A percentile compares a stretch with the other conserved stretches of the same genome.
These are phyloP conservation scores for Peniophora sp. DNA, from an alignment of 1,284 basidiomycete species.

Conservation along the genomic window DNA sequence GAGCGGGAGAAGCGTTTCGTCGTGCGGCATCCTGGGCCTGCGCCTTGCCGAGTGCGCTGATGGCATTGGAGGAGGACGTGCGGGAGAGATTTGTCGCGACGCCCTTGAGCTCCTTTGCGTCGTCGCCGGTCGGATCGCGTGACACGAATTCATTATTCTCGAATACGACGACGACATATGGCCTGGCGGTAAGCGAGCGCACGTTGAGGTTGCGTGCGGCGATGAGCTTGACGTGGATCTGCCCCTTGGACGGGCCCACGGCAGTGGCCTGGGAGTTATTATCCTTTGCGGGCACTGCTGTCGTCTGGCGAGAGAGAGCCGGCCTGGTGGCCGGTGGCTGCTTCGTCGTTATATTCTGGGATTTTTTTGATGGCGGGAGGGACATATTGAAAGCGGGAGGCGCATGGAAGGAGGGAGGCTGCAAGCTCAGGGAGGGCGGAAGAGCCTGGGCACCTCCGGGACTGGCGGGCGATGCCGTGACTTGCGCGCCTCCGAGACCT, in stretches of 20 bases:
- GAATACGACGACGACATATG: constrained; percentile 97
- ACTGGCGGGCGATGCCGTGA: background rate
- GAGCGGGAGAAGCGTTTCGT: constrained; percentile 31
- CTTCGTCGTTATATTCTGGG: constrained; percentile 23
- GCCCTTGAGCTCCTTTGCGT: constrained; percentile 83
- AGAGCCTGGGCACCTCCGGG: constrained; percentile 41
- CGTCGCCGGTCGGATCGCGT: constrained; percentile 81
- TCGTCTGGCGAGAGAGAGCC: constrained; percentile 21
- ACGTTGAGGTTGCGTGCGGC: constrained; percentile 84
- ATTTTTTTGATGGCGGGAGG: constrained; percentile 39
- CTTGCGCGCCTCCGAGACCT: constrained; percentile 14
- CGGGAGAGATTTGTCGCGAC: constrained; percentile 56
- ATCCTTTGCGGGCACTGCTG: constrained; percentile 16
- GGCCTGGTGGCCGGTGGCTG: constrained; percentile 24
- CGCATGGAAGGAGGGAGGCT: constrained; percentile 64
- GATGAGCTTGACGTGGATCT: constrained; percentile 94
- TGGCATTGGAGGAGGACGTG: constrained; percentile 51
- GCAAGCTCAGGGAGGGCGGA: constrained; percentile 45
- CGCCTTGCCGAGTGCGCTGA: constrained; percentile 59
- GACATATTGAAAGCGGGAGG: constrained; percentile 67
- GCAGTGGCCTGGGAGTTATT: constrained; percentile 15
- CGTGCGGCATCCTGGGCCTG: constrained; percentile 23
- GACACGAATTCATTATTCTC: constrained; percentile 99
- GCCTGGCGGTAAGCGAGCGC: constrained; percentile 57
- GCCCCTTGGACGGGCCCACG: constrained; percentile 53